Evolutionary conservation across 1,284 basidiomycete genomes (phyloP).

Genomic region (Cutaneotrichosporon cutaneum): DNA sequence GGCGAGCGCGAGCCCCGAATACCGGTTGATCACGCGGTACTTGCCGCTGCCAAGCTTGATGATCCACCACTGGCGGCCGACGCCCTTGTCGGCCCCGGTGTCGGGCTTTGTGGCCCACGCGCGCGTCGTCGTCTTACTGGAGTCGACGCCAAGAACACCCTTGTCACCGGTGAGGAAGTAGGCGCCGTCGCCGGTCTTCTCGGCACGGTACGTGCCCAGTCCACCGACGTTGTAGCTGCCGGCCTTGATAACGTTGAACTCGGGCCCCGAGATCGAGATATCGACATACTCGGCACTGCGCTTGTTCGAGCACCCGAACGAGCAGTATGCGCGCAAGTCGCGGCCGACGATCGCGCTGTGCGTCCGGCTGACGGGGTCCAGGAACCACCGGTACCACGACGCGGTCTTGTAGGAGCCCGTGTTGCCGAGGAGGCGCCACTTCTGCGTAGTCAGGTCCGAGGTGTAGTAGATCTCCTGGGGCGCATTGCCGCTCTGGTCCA

Average conservation of each 20-base stretch:
- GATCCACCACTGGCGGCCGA: constrained; percentile 21
- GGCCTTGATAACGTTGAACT: constrained; percentile 4
- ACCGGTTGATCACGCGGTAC: constrained; percentile 21
- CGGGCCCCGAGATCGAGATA: constrained; percentile 8
- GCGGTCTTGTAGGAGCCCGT: constrained; percentile 21
- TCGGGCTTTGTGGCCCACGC: constrained; percentile 9
- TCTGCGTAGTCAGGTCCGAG: constrained; percentile 15
- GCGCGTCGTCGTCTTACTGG: not conserved
- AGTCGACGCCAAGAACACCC: constrained; percentile 6
- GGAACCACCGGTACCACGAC: constrained; percentile 22
- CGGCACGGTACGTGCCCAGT: not conserved
- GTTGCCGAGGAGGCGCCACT: constrained; percentile 18
- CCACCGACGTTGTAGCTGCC: not conserved
- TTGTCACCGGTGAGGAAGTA: constrained; percentile 3
- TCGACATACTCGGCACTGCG: constrained; percentile 17
- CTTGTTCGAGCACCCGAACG: constrained; percentile 17
- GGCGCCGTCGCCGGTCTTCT: constrained; percentile 15
- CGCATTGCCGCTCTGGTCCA: constrained; percentile 14
- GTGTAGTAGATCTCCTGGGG: constrained; percentile 19
- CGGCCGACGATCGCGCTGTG: constrained; percentile 10
- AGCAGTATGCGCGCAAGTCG: constrained; percentile 19
- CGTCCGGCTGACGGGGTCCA: constrained; percentile 12
- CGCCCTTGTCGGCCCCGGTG: not conserved
- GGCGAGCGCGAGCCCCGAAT: constrained; percentile 12
- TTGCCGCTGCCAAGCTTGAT: constrained; percentile 2